Base-by-base conservation (phyloP, 305 asterid genomes). In the Fraxinus greggii region DNA sequence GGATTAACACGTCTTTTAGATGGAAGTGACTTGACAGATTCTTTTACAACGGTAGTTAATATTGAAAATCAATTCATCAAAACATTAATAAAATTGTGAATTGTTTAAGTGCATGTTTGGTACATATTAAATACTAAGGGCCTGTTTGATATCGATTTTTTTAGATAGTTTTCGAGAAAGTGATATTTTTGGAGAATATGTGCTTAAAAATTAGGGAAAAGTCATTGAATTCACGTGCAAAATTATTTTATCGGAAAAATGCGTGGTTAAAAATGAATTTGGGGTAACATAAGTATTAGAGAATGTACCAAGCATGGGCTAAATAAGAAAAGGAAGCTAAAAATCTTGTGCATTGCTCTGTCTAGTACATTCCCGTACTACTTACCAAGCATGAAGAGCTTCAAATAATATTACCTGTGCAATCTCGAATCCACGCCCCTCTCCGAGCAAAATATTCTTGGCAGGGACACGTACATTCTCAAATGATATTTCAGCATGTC, bases 341-440 rank as follows among this genome's bases (percentile, higher is more conserved):
- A 54, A 54, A 54, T 54, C 26, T n/a, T 54, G 65, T 54, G 21
- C 26, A n/a, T 54, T 5, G 65, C 12, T 7, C 9, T 24, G 72
- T 63, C 72, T 23, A 61, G 29, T 61, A 61, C 29, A 61, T 61
- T 21, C 31, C 6, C 4, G 7, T 5, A 54, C 65, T 54, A n/a
- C 65, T n/a, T 26, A 8, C 32, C 33, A 8, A 61, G 48, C 15
- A 42, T n/a, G 23, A 65, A 81, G 74, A 77, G 38, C 48, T 29
- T 72, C 79, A 4, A 19, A 72, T 12, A 15, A 35, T 24, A 23
- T 84, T 35, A 95, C 99, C 98, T 94, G 99, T 74, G 99, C 99
- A 83, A 95, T 95, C 87, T 95, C 99, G 63, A 95, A 95, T 63
- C 99, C 99, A 83, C 98, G 94, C 51, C 99, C 99, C 90, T 95